Evolutionary conservation across 2,329 filamentous ascomycete species (phyloP).

Genomic region (Westerdykella sp.): DNA sequence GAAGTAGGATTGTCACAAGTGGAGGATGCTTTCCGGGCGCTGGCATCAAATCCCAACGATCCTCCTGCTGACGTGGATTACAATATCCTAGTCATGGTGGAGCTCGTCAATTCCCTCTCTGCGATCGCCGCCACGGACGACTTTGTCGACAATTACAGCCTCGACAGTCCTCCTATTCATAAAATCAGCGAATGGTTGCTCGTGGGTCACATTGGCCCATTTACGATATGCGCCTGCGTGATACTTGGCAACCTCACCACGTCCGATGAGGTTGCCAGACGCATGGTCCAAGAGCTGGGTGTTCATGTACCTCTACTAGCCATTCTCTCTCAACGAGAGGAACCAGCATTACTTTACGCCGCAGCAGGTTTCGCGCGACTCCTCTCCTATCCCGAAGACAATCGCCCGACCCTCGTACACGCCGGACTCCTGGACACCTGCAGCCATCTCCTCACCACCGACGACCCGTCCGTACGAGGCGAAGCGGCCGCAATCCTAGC

Average conservation of each 20-base stretch:
- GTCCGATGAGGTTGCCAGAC: conserved; percentile 28
- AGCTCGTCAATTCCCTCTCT: conserved; percentile 27
- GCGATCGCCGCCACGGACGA: conserved; percentile 31
- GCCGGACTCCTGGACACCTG: conserved; percentile 28
- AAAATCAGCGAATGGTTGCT: conserved; percentile 22
- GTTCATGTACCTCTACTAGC: conserved; percentile 25
- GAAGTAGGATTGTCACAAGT: conserved; percentile 23
- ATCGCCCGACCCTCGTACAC: conserved; percentile 24
- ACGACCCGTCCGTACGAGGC: conserved; percentile 29
- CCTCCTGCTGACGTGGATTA: conserved; percentile 18
- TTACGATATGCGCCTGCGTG: conserved; percentile 31
- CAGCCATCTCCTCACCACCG: conserved; percentile 20
- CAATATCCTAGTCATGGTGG: conserved; percentile 23
- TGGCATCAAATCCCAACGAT: conserved; percentile 19
- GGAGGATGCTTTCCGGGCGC: conserved; percentile 22
- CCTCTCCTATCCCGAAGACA: conserved; percentile 31
- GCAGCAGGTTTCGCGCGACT: conserved; percentile 35
- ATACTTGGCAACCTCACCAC: conserved; percentile 37
- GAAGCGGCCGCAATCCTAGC: conserved; percentile 32
- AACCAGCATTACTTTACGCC: conserved; percentile 30
- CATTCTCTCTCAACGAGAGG: conserved; percentile 21
- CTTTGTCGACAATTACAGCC: conserved; percentile 22
- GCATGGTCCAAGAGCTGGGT: conserved; percentile 31
- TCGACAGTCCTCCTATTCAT: conserved; percentile 23
- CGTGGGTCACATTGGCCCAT: conserved; percentile 15